Conservation (phyloP, 2,329 filamentous ascomycete species). For the Botrytis elliptica region DNA sequence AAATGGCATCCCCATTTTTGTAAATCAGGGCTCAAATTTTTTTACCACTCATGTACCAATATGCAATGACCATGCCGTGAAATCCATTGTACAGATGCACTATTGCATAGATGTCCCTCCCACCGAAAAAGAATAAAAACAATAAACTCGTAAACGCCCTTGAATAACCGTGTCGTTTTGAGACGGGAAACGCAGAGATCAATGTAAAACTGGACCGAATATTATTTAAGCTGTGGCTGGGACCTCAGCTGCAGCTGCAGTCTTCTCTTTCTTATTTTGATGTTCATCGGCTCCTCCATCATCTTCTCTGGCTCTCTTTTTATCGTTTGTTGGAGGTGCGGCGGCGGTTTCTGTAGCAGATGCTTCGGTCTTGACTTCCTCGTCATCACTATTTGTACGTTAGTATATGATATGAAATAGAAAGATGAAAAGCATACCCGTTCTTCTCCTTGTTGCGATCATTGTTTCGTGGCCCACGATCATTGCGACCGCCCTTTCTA, state of each 20-base stretch:
- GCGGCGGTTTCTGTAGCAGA: constrained; percentile 29
- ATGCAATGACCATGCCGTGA: constrained; percentile 4
- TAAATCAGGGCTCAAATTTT: constrained; percentile 5
- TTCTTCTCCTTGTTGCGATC: constrained; percentile 40
- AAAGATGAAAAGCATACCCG: constrained; percentile 27
- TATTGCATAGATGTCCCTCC: neutral
- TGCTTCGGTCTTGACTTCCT: constrained; percentile 25
- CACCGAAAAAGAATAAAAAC: constrained; percentile 10
- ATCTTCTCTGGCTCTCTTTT: constrained; percentile 43
- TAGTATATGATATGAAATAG: constrained; percentile 17
- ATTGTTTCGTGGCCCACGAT: constrained; percentile 42
- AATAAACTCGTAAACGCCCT: constrained; percentile 17
- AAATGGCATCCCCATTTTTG: neutral
- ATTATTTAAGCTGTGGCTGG: constrained; percentile 33
- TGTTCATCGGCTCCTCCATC: constrained; percentile 49
- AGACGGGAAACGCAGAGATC: constrained; percentile 4
- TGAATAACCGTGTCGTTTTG: neutral
- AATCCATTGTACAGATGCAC: constrained; percentile 7
- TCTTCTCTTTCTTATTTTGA: constrained; percentile 62
- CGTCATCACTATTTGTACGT: constrained; percentile 26
- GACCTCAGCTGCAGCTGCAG: constrained; percentile 34
- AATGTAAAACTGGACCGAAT: constrained; percentile 21
- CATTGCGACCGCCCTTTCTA: constrained; percentile 40
- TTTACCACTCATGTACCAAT: constrained; percentile 8
- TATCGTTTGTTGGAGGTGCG: constrained; percentile 24